Percentiles rank a stretch among this genome's conserved stretches.
Evolutionary conservation across 768 basidiomycete species (phyloP).

Genomic region (Trametes maxima): DNA sequence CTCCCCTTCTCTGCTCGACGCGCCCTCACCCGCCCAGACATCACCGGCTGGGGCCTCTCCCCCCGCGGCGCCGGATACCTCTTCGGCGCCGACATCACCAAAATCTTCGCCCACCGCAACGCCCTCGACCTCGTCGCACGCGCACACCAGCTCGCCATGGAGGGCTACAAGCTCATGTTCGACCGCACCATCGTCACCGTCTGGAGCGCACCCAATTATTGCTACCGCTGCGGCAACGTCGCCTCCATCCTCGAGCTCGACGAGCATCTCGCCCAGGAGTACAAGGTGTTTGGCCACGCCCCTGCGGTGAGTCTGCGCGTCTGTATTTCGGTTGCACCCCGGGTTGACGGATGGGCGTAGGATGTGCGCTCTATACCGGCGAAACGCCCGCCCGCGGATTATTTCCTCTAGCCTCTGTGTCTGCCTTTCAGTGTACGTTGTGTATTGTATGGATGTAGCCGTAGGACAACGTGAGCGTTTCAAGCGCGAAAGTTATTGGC

Average conservation of each 20-base stretch:
- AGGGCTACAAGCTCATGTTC: slow-evolving; percentile 97
- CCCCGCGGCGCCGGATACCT: slow-evolving; percentile 97
- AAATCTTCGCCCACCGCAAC: slow-evolving; percentile 88
- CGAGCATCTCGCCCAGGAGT: slow-evolving; percentile 90
- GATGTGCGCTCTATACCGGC: slow-evolving; percentile 82
- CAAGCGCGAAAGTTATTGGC: no score
- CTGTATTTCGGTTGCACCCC: background rate
- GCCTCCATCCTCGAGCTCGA: slow-evolving; percentile 94
- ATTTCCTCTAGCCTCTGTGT: slow-evolving; percentile 60
- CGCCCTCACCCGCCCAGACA: slow-evolving; percentile 52
- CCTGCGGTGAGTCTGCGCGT: slow-evolving; percentile 61
- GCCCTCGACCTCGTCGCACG: slow-evolving; percentile 93
- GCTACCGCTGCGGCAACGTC: slow-evolving; percentile 97
- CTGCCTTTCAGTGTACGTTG: background rate
- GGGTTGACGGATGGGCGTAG: slow-evolving; percentile 41
- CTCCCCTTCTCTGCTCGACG: background rate
- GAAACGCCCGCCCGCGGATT: slow-evolving; percentile 85
- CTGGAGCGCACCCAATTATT: slow-evolving; percentile 98
- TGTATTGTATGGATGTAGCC: slow-evolving; percentile 21
- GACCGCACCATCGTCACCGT: slow-evolving; percentile 94
- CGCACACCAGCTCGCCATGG: slow-evolving; percentile 98
- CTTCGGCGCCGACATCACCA: slow-evolving; percentile 91
- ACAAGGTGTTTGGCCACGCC: slow-evolving; percentile 94
- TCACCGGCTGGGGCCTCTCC: slow-evolving; percentile 93
- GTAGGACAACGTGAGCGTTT: background rate